Conservation (phyloP, 441 rosid species). For the Bocquillonia castaneifolia region DNA sequence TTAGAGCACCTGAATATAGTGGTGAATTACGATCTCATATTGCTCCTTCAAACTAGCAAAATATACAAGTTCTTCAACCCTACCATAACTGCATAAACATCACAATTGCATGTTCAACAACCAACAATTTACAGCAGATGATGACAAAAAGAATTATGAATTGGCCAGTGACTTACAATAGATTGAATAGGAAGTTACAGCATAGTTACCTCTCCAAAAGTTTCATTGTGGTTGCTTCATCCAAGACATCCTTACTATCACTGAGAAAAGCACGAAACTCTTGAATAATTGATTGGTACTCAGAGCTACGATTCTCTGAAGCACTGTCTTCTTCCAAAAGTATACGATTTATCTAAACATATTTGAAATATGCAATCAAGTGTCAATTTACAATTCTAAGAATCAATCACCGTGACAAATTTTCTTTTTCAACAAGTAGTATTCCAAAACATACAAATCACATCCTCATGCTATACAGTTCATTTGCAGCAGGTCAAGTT, state of each 20-base stretch:
- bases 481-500: not conserved
- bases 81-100: constrained; percentile 73
- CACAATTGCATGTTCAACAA: constrained; percentile 9
- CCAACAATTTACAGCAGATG: constrained; percentile 3
- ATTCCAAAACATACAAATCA: constrained; percentile 13
- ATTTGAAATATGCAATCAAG: constrained; percentile 15
- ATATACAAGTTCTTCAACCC: constrained; percentile 94
- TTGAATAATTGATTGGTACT: constrained; percentile 75
- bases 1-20: constrained; percentile 73
- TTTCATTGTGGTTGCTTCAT: constrained; percentile 96
- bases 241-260: constrained; percentile 94
- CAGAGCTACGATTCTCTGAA: constrained; percentile 68
- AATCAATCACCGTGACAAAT: constrained; percentile 10
- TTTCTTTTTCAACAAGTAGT: constrained; percentile 2
- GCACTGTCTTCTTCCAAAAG: constrained; percentile 95
- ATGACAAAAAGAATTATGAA: not conserved
- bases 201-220: constrained; percentile 80
- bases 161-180: not conserved
- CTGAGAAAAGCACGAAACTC: constrained; percentile 96
- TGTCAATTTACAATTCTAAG: constrained; percentile 14
- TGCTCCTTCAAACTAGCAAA: constrained; percentile 96
- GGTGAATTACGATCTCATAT: constrained; percentile 86
- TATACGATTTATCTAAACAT: constrained; percentile 69
- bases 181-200: not conserved
- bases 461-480: constrained; percentile 1